Base-by-base conservation (phyloP, 1,284 basidiomycete genomes). In the Fistulina hepatica region DNA sequence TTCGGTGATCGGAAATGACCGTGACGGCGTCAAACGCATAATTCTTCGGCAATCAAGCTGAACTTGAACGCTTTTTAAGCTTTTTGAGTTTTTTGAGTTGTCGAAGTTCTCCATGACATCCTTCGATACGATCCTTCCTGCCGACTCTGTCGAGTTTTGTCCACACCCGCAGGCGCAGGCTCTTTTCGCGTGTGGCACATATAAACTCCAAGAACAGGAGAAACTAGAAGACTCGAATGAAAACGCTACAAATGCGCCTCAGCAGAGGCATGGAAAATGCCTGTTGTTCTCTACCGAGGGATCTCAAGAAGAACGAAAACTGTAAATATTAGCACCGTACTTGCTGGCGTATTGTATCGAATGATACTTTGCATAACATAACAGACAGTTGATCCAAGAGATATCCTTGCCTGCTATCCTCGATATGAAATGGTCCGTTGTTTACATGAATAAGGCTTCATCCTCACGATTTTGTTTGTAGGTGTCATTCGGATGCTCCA, bases 61-160 rank as follows among this genome's bases (percentile, higher is more conserved):
- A 10, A n/a, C 24, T 26, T 26, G 24, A 10, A n/a, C 24, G 24
- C 24, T 10, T 10, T n/a, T 26, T n/a, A 26, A 26, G 10, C 10
- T 26, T 10, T 10, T n/a, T n/a, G 24, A 26, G 10, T 26, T n/a
- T 26, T 10, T 26, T 10, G 24, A 26, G n/a, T 40, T n/a, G n/a
- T n/a, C n/a, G n/a, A n/a, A n/a, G n/a, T n/a, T n/a, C n/a, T n/a
- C n/a, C n/a, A n/a, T n/a, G n/a, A n/a, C n/a, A n/a, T n/a, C n/a
- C 6, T 64, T 78, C 50, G 79, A 91, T 57, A 94, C 91, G 1
- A 59, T 64, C 11, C 82, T 75, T 53, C 89, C 89, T 6, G 91
- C 91, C n/a, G 90, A 93, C 57, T 76, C 82, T 12, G 70, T 89
- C 41, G 92, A 95, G 52, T 94, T 90, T 55, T 92, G 88, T 51